Conservation (phyloP, 2,329 filamentous ascomycete species). For the Xylaria arbuscula region DNA sequence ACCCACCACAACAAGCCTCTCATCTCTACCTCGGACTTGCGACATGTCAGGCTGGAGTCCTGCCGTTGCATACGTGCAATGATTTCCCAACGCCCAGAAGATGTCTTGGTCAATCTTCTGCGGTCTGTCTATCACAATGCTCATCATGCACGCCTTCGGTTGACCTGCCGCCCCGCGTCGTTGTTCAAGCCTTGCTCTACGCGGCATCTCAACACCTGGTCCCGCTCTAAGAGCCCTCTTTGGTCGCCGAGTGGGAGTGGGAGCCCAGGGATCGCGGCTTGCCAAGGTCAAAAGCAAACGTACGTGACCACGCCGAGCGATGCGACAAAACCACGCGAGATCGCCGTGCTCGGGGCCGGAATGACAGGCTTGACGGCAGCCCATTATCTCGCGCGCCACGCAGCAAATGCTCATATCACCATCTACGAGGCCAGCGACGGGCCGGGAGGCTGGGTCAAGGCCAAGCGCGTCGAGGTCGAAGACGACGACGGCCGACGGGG, state of each 20-base stretch:
- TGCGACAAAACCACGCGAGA: constrained; percentile 47
- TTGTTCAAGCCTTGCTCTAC: constrained; percentile 32
- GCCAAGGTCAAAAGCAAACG: constrained; percentile 18
- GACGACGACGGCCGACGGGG: constrained; percentile 68
- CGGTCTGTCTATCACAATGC: constrained; percentile 44
- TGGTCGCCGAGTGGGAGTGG: constrained; percentile 28
- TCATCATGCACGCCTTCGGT: constrained; percentile 37
- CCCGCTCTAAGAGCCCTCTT: constrained; percentile 16
- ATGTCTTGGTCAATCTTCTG: constrained; percentile 45
- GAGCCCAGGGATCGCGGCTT: constrained; percentile 10
- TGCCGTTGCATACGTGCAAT: constrained; percentile 42
- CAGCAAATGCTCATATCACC: constrained; percentile 76
- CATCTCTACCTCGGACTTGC: constrained; percentile 9
- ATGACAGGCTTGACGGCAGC: constrained; percentile 84
- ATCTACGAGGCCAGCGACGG: constrained; percentile 79
- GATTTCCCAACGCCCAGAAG: constrained; percentile 45
- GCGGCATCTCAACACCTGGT: constrained; percentile 41
- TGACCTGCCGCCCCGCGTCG: constrained; percentile 30
- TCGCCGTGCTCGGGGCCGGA: constrained; percentile 82
- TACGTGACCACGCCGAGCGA: constrained; percentile 38
- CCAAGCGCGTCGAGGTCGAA: constrained; percentile 68
- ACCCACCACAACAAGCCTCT: constrained; percentile 3
- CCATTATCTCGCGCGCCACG: constrained; percentile 77
- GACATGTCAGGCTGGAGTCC: constrained; percentile 38
- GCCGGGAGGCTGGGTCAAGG: constrained; percentile 87